Conservation (phyloP, 1,284 basidiomycete genomes). For the Ustilago crameri region DNA sequence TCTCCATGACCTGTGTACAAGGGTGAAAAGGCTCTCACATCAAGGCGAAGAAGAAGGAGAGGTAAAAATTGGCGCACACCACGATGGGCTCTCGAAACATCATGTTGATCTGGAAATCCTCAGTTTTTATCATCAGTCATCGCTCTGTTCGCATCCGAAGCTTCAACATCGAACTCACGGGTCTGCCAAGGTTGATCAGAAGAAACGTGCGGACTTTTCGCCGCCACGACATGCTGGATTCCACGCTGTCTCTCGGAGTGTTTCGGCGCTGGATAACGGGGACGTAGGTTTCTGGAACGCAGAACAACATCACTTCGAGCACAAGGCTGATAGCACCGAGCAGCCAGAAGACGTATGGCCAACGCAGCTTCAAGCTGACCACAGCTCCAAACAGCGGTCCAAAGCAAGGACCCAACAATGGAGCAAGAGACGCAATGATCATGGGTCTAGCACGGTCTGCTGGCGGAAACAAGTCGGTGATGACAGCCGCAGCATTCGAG, state of each 20-base stretch:
- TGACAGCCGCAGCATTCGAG: slow-evolving; percentile 42
- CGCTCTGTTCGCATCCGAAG: neutral
- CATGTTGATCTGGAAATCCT: slow-evolving; percentile 28
- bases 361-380: slow-evolving; percentile 15
- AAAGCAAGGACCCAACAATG: slow-evolving; percentile 33
- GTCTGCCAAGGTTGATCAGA: slow-evolving; percentile 27
- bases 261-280: slow-evolving; percentile 10
- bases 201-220: slow-evolving; percentile 12
- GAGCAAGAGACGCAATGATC: slow-evolving; percentile 32
- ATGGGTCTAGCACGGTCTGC: slow-evolving; percentile 25
- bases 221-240: neutral
- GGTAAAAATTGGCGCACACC: slow-evolving; percentile 35
- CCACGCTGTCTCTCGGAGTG: neutral
- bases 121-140: neutral
- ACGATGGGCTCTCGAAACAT: slow-evolving; percentile 41
- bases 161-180: slow-evolving; percentile 18
- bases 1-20: neutral
- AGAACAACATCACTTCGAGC: slow-evolving; percentile 19
- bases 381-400: slow-evolving; percentile 35
- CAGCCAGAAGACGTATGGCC: slow-evolving; percentile 38
- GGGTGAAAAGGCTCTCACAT: slow-evolving; percentile 20
- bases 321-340: slow-evolving; percentile 21
- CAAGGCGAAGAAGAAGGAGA: slow-evolving; percentile 45
- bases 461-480: slow-evolving; percentile 43
- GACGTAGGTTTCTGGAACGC: slow-evolving; percentile 37